Percentiles rank a stretch among this genome's conserved stretches.
These are phyloP conservation scores for Massariosphaeria phaeospora DNA, from an alignment of 495 filamentous ascomycete genomes.

Conservation along the genomic window DNA sequence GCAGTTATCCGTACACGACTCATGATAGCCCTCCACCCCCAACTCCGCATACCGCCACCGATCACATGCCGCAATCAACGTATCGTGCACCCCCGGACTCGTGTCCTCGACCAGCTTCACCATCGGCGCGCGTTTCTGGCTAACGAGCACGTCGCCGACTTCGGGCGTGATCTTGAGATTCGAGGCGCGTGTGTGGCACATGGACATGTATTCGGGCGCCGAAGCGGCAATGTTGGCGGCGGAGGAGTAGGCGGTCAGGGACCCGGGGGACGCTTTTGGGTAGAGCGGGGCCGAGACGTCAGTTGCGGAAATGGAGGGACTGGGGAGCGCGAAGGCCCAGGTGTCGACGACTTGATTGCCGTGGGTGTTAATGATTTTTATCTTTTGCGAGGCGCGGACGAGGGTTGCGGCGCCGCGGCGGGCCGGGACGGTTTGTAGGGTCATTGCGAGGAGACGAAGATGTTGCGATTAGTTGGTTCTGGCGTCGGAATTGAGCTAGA, in stretches of 20 bases:
- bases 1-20: slow-evolving; percentile 46
- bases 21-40: slow-evolving; percentile 40
- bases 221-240: slow-evolving; percentile 23
- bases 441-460: background rate
- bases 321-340: slow-evolving; percentile 45
- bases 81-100: slow-evolving; percentile 43
- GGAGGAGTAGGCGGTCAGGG: slow-evolving; percentile 6
- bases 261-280: slow-evolving; percentile 17
- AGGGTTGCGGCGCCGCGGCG: slow-evolving; percentile 44
- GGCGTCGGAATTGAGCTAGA: background rate
- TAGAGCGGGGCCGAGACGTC: slow-evolving; percentile 22
- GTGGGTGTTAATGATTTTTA: slow-evolving; percentile 50
- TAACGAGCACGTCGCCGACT: slow-evolving; percentile 39
- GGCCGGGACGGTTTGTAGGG: slow-evolving; percentile 41
- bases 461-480: background rate
- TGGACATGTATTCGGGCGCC: slow-evolving; percentile 38
- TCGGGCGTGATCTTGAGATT: slow-evolving; percentile 34
- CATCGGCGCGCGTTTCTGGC: slow-evolving; percentile 40
- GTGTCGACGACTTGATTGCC: slow-evolving; percentile 53
- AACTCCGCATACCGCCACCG: slow-evolving; percentile 39
- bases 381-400: slow-evolving; percentile 40
- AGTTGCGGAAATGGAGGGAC: slow-evolving; percentile 21
- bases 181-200: slow-evolving; percentile 44
- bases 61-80: slow-evolving; percentile 44
- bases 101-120: slow-evolving; percentile 43